Evolutionary conservation across 2,329 filamentous ascomycete species (phyloP).

Genomic region (Neofusicoccum laricinum): DNA sequence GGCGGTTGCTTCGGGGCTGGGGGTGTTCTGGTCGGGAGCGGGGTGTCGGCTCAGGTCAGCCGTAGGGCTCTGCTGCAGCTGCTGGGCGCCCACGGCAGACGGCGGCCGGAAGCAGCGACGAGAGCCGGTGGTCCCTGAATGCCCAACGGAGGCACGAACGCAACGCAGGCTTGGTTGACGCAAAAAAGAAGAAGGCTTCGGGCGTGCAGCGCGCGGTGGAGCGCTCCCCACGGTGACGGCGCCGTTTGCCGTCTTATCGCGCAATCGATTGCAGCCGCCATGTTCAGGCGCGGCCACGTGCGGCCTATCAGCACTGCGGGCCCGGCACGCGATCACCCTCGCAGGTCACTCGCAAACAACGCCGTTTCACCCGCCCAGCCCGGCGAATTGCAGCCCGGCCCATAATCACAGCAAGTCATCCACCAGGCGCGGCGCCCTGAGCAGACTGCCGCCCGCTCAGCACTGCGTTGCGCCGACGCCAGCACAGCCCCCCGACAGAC

Average conservation of each 20-base stretch:
- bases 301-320: not conserved
- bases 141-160: not conserved
- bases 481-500: not conserved
- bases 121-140: not conserved
- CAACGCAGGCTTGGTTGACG: not conserved
- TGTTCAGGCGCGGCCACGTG: not conserved
- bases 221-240: not conserved
- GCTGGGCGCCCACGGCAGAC: no score
- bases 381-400: not conserved
- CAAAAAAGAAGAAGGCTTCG: not conserved
- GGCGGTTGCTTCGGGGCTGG: not conserved
- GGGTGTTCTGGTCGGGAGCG: not conserved
- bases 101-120: not conserved
- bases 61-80: not conserved
- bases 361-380: not conserved
- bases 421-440: not conserved
- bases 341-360: constrained; percentile 1
- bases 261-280: constrained; percentile 5
- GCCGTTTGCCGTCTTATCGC: constrained; percentile 2
- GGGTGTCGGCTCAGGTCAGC: not conserved
- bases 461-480: not conserved
- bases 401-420: not conserved
- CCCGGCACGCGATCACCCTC: constrained; percentile 8
- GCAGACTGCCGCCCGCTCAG: not conserved
- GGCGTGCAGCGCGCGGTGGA: not conserved